Evolutionary conservation across 805 yeast species (phyloP), one percentile per base, ranked within the genome.

Genomic region (Myxozyma vanderwaltii): DNA sequence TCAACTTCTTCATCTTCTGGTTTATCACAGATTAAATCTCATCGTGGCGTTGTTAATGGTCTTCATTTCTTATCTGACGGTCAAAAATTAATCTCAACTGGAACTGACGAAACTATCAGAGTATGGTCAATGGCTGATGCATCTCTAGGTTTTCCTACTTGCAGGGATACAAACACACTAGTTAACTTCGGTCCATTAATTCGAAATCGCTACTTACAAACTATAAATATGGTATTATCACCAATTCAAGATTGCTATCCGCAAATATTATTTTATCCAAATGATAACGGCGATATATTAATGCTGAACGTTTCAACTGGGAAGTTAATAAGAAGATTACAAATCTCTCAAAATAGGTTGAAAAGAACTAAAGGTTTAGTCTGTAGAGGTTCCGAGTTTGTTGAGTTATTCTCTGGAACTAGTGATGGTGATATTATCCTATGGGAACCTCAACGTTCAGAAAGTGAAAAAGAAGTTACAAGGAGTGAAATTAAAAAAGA

Each of bases 171-270:
- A 13, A 88, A 89, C 68, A 82, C 83, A 63, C 77, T 86, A 35
- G 77, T 86, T 33, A 88, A 88, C 65, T 89, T 86, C 70, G 96
- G 96, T 0, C 94, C 95, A 0, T 75, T 86, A 53, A 82, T 89
- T 1, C 79, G 91, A 58, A 88, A 89, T 71, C 81, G 82, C 64
- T 79, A 79, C 46, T 70, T 77, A 6, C 90, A 85, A 67, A 79
- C 81, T 13, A 73, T 84, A 0, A 83, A 84, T 24, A 78, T 86
- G 56, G 73, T 81, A 46, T 69, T 86, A 21, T 79, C 82, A 53
- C 82, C 84, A 0, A 63, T 71, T 0, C 67, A 68, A 10, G 90
- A 86, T 64, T 76, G 84, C 3, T 84, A 79, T 36, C 68, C 79
- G 5, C 88, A 82, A 59, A 81, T 81, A 64, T 71, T 88, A 24